Conservation (phyloP, 192 early-diverging fungal genomes). For the Coemansia sp. region DNA sequence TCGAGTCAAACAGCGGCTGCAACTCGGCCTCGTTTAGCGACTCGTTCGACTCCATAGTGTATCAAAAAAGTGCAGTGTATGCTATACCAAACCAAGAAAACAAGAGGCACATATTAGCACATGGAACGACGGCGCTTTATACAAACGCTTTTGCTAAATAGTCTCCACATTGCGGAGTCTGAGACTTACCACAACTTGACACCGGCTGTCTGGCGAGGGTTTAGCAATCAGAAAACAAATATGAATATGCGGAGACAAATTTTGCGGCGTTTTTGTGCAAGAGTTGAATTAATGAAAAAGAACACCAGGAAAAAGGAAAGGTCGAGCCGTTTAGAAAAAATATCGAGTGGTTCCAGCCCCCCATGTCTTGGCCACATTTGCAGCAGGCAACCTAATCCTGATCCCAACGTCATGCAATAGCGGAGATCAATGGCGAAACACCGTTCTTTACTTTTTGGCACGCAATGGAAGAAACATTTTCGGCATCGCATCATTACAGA, state of each 20-base stretch:
- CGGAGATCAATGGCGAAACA: no score
- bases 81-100: no score
- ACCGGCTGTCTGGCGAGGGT: not conserved
- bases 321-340: not conserved
- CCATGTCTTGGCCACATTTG: not conserved
- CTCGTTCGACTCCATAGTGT: slow-evolving; percentile 2
- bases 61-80: not conserved
- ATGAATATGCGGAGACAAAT: slow-evolving; percentile 5
- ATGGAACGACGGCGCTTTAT: no score
- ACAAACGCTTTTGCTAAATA: no score
- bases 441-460: no score
- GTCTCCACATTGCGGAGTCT: not conserved
- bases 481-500: no score
- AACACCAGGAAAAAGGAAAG: not conserved
- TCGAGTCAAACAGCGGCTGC: slow-evolving; percentile 48
- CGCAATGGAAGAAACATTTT: no score
- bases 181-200: not conserved
- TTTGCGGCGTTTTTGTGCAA: slow-evolving; percentile 1
- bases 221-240: not conserved
- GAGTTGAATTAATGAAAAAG: slow-evolving; percentile 5
- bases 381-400: not conserved
- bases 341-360: not conserved
- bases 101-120: no score
- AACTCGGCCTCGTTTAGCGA: slow-evolving; percentile 10
- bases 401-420: not conserved